These are phyloP conservation scores for Hypoxylon sp. DNA, from an alignment of 2,329 filamentous ascomycete genomes.

Conservation along the genomic window DNA sequence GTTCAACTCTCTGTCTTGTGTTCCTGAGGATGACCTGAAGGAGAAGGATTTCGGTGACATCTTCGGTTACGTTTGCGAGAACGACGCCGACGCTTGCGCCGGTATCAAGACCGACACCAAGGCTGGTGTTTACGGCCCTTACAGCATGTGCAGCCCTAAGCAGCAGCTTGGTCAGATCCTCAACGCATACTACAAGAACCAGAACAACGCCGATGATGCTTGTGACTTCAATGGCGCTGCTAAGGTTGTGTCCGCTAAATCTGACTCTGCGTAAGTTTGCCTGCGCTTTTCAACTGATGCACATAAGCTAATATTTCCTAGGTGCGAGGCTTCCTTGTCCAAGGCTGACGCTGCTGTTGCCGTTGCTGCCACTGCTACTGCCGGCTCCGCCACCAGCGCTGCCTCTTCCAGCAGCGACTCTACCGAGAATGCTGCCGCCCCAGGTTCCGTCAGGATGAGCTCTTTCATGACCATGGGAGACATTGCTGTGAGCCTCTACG, in stretches of 20 bases:
- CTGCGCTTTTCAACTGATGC: too few relatives aligned
- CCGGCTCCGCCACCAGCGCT: conserved; percentile 23
- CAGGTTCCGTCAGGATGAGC: conserved; percentile 49
- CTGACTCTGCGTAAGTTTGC: conserved; percentile 39
- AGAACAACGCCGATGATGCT: conserved; percentile 57
- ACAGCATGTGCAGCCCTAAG: conserved; percentile 69
- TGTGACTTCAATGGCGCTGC: conserved; percentile 69
- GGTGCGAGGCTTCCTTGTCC: conserved; percentile 57
- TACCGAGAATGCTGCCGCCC: conserved; percentile 48
- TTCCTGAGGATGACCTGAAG: conserved; percentile 60
- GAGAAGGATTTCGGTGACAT: conserved; percentile 62
- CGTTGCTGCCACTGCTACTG: conserved; percentile 46
- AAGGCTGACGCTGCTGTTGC: conserved; percentile 55
- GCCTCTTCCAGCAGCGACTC: conserved; percentile 28
- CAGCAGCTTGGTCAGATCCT: conserved; percentile 68
- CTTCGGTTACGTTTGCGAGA: conserved; percentile 51
- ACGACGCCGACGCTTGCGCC: conserved; percentile 58
- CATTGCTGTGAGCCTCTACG: conserved; percentile 59
- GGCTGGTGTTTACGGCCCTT: conserved; percentile 67
- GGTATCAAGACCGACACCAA: conserved; percentile 65
- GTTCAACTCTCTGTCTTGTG: conserved; percentile 70
- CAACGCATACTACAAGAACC: conserved; percentile 64
- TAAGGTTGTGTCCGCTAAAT: conserved; percentile 45
- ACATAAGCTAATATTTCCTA: conserved; percentile 22
- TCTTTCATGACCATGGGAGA: conserved; percentile 57